Conservation (phyloP, 2,329 filamentous ascomycete genomes). For the Exophiala calicioides region DNA sequence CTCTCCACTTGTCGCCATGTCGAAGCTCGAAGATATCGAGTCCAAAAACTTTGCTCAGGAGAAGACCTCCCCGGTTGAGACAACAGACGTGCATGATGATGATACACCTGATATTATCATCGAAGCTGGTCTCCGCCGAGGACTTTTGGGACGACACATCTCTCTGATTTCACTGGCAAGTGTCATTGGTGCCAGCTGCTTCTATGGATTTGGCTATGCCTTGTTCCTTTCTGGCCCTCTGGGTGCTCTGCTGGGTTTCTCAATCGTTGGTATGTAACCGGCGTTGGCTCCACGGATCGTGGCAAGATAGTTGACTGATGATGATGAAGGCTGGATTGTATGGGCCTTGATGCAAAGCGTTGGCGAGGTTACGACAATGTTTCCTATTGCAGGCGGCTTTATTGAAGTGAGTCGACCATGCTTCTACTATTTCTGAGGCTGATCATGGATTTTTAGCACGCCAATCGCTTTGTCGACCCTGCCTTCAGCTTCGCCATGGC, state of each 20-base stretch:
- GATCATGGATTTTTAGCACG: constrained; percentile 31
- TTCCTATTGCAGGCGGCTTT: constrained; percentile 9
- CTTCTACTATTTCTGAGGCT: background rate
- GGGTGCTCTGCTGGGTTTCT: constrained; percentile 52
- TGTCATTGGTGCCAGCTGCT: constrained; percentile 48
- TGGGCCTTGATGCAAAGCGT: constrained; percentile 13
- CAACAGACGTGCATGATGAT: background rate
- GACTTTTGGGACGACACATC: too few species aligned
- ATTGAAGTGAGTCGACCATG: constrained; percentile 2
- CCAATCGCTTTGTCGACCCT: constrained; percentile 45
- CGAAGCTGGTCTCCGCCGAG: too few species aligned
- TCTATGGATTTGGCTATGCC: constrained; percentile 54
- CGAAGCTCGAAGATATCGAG: constrained; percentile 1
- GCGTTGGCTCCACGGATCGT: background rate
- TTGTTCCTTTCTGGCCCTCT: constrained; percentile 53
- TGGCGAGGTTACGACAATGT: constrained; percentile 11
- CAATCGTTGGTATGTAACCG: constrained; percentile 43
- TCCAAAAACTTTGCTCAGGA: background rate
- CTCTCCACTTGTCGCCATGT: background rate
- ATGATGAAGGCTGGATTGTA: constrained; percentile 1
- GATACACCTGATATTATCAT: too few species aligned
- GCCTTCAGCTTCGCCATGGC: constrained; percentile 51
- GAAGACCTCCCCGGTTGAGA: background rate
- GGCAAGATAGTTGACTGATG: background rate
- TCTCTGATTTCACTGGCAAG: background rate